These are phyloP conservation scores for Pythium coloratum DNA, from an alignment of 352 stramenopile genomes.

Conservation along the genomic window DNA sequence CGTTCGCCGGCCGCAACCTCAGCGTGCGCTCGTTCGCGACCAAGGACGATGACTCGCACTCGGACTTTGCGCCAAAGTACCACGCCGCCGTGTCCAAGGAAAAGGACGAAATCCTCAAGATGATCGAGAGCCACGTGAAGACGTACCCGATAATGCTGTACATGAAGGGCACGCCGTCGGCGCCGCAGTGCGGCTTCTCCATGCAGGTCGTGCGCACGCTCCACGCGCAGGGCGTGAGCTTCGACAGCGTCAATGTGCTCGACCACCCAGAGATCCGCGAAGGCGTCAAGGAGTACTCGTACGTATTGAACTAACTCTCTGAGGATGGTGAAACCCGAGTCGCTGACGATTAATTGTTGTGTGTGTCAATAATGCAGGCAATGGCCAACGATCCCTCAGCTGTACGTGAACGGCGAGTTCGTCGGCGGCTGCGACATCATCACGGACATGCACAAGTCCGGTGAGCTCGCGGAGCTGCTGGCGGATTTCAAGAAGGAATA, in stretches of 20 bases:
- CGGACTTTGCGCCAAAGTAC: conserved; percentile 88
- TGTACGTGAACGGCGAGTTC: conserved; percentile 99
- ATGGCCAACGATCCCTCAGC: conserved; percentile 97
- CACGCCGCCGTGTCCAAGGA: conserved; percentile 83
- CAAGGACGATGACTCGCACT: conserved; percentile 77
- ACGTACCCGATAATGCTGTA: conserved; percentile 97
- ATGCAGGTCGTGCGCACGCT: conserved; percentile 96
- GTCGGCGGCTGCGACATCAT: conserved; percentile 99
- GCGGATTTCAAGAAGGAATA: conserved; percentile 80
- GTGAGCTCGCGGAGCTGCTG: conserved; percentile 90
- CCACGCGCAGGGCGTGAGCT: conserved; percentile 91
- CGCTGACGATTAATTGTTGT: conserved; percentile 12
- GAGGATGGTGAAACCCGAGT: neutral
- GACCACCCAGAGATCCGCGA: conserved; percentile 98
- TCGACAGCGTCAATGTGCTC: conserved; percentile 98
- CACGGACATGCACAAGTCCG: conserved; percentile 92
- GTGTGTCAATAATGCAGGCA: conserved; percentile 43
- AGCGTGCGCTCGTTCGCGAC: conserved; percentile 38
- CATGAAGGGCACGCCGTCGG: conserved; percentile 99
- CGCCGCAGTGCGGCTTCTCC: conserved; percentile 98
- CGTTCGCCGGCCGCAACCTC: conserved; percentile 1
- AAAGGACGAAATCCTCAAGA: conserved; percentile 88
- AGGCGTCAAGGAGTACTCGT: conserved; percentile 98
- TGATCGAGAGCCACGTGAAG: conserved; percentile 90
- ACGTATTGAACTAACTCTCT: conserved; percentile 31